Percentiles rank a stretch among this genome's conserved stretches.
These are phyloP conservation scores for Globisporangium nodosum DNA, from an alignment of 352 stramenopile species.

Conservation along the genomic window DNA sequence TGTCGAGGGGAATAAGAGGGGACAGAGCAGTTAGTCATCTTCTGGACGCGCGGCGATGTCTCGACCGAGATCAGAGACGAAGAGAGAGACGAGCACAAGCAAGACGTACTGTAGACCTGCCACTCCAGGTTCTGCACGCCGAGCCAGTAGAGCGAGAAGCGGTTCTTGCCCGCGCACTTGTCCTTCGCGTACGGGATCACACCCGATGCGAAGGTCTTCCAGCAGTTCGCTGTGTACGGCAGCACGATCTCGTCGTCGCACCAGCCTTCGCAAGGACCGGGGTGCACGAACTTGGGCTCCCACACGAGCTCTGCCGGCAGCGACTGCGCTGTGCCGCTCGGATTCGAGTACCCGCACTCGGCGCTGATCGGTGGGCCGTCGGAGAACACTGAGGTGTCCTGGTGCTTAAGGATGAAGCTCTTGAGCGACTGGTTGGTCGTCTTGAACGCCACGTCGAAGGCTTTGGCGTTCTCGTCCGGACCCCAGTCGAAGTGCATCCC, in stretches of 20 bases:
- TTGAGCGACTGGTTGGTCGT: constrained; percentile 7
- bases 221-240: constrained; percentile 14
- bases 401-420: constrained; percentile 12
- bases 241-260: constrained; percentile 12
- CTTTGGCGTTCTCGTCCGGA: constrained; percentile 3
- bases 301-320: constrained; percentile 7
- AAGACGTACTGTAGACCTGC: constrained; percentile 38
- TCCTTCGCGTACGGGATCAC: constrained; percentile 10
- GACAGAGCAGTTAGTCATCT: not conserved
- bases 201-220: constrained; percentile 2
- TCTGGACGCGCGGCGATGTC: too few relatives aligned
- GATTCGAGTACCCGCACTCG: constrained; percentile 7
- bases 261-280: constrained; percentile 11
- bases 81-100: too few relatives aligned
- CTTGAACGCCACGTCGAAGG: constrained; percentile 9
- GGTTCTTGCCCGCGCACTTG: constrained; percentile 12
- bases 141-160: constrained; percentile 48
- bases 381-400: not conserved
- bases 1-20: not conserved
- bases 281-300: constrained; percentile 4
- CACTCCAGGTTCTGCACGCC: constrained; percentile 29
- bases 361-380: not conserved
- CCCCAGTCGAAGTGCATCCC: constrained; percentile 5
- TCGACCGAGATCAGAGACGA: too few relatives aligned
- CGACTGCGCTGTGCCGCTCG: constrained; percentile 3